phyloP scores from a whole-genome alignment of 1,284 basidiomycete species.

The Moesziomyces globuligerus region DNA sequence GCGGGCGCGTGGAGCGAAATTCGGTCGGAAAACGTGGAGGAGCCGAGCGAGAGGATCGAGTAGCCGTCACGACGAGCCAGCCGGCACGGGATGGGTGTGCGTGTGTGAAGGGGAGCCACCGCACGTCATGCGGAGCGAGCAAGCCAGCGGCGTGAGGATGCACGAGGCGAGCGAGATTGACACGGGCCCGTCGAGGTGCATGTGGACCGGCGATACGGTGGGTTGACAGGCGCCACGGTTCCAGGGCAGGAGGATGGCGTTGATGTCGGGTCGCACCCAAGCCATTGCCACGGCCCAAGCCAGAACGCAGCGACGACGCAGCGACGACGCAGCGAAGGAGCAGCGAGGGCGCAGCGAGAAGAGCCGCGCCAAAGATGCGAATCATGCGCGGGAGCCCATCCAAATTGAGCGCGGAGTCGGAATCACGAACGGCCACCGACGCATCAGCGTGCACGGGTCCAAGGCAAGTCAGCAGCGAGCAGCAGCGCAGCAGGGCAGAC shows the following conservation, averaged over 20 bases:
- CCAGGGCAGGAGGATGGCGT: no score
- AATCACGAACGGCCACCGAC: constrained; percentile 4
- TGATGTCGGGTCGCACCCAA: no score
- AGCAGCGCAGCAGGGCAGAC: background rate
- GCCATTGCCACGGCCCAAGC: no score
- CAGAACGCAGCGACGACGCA: no score
- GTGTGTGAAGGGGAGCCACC: background rate
- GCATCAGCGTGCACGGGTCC: background rate
- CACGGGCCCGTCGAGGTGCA: background rate
- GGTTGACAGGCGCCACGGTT: background rate
- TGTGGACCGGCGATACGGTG: background rate
- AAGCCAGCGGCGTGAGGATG: background rate
- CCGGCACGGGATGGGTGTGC: background rate
- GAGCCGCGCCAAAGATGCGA: background rate
- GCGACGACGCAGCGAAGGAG: background rate
- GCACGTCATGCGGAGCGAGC: background rate
- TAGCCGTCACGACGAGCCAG: background rate
- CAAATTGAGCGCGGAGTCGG: constrained; percentile 11
- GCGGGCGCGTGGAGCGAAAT: background rate
- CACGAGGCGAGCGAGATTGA: background rate
- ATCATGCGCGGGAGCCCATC: constrained; percentile 7
- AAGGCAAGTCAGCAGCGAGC: background rate
- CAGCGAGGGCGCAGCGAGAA: constrained; percentile 3
- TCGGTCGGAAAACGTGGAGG: background rate
- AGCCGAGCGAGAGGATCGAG: no score